Base-by-base conservation (phyloP, 805 yeast genomes). In the Millerozyma acaciae region DNA sequence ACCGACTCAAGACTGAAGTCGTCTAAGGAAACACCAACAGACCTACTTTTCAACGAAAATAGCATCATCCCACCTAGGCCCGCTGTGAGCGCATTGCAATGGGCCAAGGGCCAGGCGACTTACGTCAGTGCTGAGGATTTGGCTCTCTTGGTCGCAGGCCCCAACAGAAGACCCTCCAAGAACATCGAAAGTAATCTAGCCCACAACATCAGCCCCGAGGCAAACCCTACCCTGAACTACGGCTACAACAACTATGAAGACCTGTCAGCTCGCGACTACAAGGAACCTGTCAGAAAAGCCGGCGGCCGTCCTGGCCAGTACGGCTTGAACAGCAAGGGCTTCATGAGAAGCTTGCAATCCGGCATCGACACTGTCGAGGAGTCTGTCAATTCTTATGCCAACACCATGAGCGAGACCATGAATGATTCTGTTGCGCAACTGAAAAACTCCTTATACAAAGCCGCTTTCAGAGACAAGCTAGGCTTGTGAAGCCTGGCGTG, bases 61-160 rank as follows among this genome's bases (percentile, higher is more conserved):
- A 68, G 83, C 28, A 61, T 72, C 5, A 73, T 82, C 14, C 94
- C 96, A 2, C 74, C 76, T 20, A 70, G 97, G 30, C 99, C 98
- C 2, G 69, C 76, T 4, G 76, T 85, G 5, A 76, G 87, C 22
- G 75, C 93, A 0, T 65, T 84, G 27, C 90, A 82, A 55, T 84
- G 96, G 93, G 85, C 93, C 5, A 76, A 81, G 44, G 96, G 96
- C 3, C 62, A 55, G 28, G 63, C 82, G 0, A 76, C 76, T 13
- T 68, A 71, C 40, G 70, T 81, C n/a, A 62, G 78, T 2, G 55
- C 72, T 15, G 67, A 70, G 1, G 95, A 85, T 40, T 65, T 93
- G 33, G 80, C 83, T 38, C 34, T 50, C 8, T 50, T 86, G 27
- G 68, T 90, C 23, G 85, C 84, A 4, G 97, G 97, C 1, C 80